Evolutionary conservation across 768 basidiomycete species (phyloP), one percentile per base, ranked within the genome.

Genomic region (Suillus alpinus): DNA sequence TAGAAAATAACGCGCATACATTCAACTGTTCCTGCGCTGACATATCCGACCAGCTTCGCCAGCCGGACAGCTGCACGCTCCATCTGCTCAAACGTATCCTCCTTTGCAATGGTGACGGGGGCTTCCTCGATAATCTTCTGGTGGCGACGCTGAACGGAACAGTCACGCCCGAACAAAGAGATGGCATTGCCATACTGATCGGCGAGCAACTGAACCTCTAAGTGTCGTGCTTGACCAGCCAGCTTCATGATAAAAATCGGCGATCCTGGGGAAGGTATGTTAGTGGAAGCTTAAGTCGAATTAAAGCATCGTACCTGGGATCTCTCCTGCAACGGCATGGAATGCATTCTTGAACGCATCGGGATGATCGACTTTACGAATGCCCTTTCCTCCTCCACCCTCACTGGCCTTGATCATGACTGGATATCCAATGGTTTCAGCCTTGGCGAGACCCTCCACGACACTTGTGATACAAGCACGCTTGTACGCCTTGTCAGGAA

Each of bases 241-340:
- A 99, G 89, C 80, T 98, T 98, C 97, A 99, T 99, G 78, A 99
- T 92, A 77, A 99, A 99, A 67, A 99, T 95, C 56, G 97, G 97
- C 0, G 97, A 98, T 46, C 97, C 97, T 87, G 64, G 18, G 40
- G 44, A 23, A 16, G 3, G n/a, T 0, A 37, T 58, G 16, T 65
- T 46, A 68, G 47, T 10, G 58, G n/a, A 63, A 50, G 57, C 36
- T 58, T 34, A 20, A 37, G n/a, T 16, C 29, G 13, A 51, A 56
- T 40, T 36, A 51, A 58, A 26, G 58, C 31, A 18, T 46, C 58
- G 53, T 68, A 96, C 96, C 96, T 69, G 97, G 97, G 66, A 99
- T 95, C 77, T 99, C 97, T 68, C 95, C 92, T 41, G 86, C 84
- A 10, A 98, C 97, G 6, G 97, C 97, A 65, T 91, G 84, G 76